Percentiles rank a stretch among this genome's conserved stretches.
Conservation (phyloP, 495 filamentous ascomycete species). For the Patellaria atrata region DNA sequence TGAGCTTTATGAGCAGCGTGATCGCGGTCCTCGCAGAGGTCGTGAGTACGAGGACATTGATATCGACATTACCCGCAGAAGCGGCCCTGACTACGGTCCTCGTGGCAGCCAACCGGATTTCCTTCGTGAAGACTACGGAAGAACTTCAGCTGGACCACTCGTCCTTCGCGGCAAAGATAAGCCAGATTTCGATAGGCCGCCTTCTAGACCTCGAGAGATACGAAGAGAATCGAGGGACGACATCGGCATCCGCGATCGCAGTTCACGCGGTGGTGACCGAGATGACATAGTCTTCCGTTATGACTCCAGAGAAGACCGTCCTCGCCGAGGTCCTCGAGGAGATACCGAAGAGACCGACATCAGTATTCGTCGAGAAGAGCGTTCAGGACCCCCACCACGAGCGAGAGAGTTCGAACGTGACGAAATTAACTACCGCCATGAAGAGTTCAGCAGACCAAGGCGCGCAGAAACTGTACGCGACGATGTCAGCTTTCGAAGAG, state of each 20-base stretch:
- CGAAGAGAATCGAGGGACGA: slow-evolving; percentile 23
- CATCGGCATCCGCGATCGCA: slow-evolving; percentile 9
- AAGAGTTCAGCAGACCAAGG: slow-evolving; percentile 12
- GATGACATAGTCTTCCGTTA: slow-evolving; percentile 24
- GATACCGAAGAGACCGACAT: slow-evolving; percentile 17
- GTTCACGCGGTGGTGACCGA: slow-evolving; percentile 3
- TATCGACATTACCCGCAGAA: slow-evolving; percentile 19
- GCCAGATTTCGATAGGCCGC: slow-evolving; percentile 14
- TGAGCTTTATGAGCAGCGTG: slow-evolving; percentile 33
- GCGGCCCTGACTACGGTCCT: slow-evolving; percentile 6
- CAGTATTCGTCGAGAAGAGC: slow-evolving; percentile 14
- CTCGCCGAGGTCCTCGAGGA: neutral
- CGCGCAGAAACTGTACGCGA: slow-evolving; percentile 21
- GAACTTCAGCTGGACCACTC: slow-evolving; percentile 30
- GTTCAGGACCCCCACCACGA: slow-evolving; percentile 9
- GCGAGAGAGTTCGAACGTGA: slow-evolving; percentile 28
- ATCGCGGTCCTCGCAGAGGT: slow-evolving; percentile 23
- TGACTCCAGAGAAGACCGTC: slow-evolving; percentile 7
- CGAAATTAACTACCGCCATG: slow-evolving; percentile 22
- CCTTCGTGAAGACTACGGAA: slow-evolving; percentile 38
- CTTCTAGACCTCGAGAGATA: slow-evolving; percentile 20
- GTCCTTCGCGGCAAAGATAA: slow-evolving; percentile 30
- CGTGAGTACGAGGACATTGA: slow-evolving; percentile 28
- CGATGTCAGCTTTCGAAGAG: slow-evolving; percentile 17
- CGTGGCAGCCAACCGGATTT: slow-evolving; percentile 35